Base-by-base conservation (phyloP, 345 rosid genomes). In the Kandelia obovata region DNA sequence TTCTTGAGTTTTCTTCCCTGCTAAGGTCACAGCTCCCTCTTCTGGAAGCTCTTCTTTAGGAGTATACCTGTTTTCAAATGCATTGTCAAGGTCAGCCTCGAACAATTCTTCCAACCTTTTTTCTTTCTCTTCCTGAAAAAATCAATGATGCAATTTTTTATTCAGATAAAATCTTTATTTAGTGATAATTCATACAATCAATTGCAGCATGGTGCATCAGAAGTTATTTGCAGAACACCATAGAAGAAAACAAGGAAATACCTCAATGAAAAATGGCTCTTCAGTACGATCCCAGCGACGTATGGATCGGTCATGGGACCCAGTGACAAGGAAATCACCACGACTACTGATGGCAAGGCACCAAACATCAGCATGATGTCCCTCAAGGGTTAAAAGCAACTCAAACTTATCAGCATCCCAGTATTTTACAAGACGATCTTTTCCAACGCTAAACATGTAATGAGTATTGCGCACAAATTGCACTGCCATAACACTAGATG, bases 371-470 rank as follows among this genome's bases (percentile, higher is more conserved):
- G 92, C 92, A 77, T 90, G 99, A 77, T 95, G 99, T 35, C 96
- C 99, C 76, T 87, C 93, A 70, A 95, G 92, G 53, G 96, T 87
- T 77, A 95, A 78, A 71, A 95, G 90, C 76, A 89, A 79, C 87
- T 95, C 97, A 66, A 95, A 95, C 79, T 95, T 95, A 77, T 88
- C 97, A 2, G 96, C 99, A 82, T 95, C 99, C 99, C 97, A 95
- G 78, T 95, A 95, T 71, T 92, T 95, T 61, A 95, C 87, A 62
- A 90, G 88, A 53, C 88, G 83, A 76, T 92, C 99, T 82, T 95
- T 95, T 65, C 99, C 99, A 57, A 80, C 87, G 51, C 99, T 95
- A 67, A 95, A 95, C 81, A 95, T 69, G 81, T 92, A 90, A 79
- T 95, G 99, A 16, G 99, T 92, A 58, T 81, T 88, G 74, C 75